These are phyloP conservation scores for Dryadomyces sulphureus DNA, from an alignment of 2,329 filamentous ascomycete species.

Conservation along the genomic window DNA sequence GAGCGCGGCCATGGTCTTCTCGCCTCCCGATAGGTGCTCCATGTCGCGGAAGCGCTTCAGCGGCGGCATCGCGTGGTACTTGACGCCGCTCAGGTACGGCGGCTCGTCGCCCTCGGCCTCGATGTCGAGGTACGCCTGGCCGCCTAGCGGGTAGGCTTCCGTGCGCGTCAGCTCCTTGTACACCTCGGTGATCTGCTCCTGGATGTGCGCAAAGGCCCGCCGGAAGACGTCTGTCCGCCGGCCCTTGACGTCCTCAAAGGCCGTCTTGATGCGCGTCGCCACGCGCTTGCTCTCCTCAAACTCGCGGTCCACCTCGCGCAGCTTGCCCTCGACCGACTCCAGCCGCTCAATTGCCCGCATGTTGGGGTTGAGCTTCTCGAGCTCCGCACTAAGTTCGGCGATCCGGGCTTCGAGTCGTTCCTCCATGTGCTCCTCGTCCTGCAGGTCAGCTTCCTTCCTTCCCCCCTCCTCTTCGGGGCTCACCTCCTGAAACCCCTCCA, in stretches of 20 bases:
- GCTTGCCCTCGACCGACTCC: slow-evolving; percentile 67
- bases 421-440: slow-evolving; percentile 43
- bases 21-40: slow-evolving; percentile 92
- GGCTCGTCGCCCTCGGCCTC: slow-evolving; percentile 79
- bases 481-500: slow-evolving; percentile 50
- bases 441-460: slow-evolving; percentile 26
- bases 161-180: slow-evolving; percentile 93
- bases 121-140: slow-evolving; percentile 76
- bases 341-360: slow-evolving; percentile 90
- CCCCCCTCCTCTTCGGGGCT: slow-evolving; percentile 33
- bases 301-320: slow-evolving; percentile 74
- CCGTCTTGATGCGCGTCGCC: slow-evolving; percentile 33
- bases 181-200: slow-evolving; percentile 82
- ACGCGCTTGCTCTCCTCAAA: slow-evolving; percentile 71
- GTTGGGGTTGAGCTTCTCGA: slow-evolving; percentile 93
- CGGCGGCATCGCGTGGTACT: slow-evolving; percentile 97
- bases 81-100: slow-evolving; percentile 88
- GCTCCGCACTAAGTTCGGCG: slow-evolving; percentile 54
- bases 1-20: slow-evolving; percentile 96
- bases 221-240: slow-evolving; percentile 84
- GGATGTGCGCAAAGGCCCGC: slow-evolving; percentile 88
- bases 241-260: slow-evolving; percentile 66
- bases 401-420: slow-evolving; percentile 67
- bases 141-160: slow-evolving; percentile 83
- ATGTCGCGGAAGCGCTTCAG: slow-evolving; percentile 98